These are phyloP conservation scores for Tolypocladium cylindrosporum DNA, from an alignment of 2,329 filamentous ascomycete species.

Conservation along the genomic window DNA sequence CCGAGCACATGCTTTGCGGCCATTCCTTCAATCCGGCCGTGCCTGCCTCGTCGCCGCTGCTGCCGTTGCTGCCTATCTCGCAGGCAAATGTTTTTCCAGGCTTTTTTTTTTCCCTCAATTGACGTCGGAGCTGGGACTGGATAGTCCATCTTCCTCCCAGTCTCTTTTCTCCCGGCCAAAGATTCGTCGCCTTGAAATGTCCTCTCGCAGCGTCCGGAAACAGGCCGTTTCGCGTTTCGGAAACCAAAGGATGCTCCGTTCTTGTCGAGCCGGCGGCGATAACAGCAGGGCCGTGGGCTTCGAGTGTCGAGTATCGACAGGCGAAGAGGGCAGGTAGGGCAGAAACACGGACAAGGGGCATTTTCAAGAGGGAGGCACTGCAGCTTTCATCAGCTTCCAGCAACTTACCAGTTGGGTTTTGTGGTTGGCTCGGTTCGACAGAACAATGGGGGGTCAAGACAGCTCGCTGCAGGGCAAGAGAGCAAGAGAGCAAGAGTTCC, in stretches of 20 bases:
- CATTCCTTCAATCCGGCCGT: neutral
- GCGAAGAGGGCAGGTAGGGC: neutral
- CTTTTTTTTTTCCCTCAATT: neutral
- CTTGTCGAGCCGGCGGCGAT: neutral
- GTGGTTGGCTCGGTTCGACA: slow-evolving; percentile 10
- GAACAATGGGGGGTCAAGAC: slow-evolving; percentile 13
- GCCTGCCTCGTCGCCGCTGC: neutral
- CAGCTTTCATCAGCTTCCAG: neutral
- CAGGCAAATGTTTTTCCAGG: neutral
- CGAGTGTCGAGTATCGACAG: neutral
- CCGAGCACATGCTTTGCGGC: neutral
- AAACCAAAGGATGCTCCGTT: neutral
- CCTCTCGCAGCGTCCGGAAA: neutral
- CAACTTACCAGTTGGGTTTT: slow-evolving; percentile 15
- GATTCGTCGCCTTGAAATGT: neutral
- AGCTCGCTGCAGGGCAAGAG: slow-evolving; percentile 16
- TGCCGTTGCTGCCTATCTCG: neutral
- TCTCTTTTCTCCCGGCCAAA: neutral
- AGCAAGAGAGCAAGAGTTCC: slow-evolving; percentile 13
- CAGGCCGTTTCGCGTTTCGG: neutral
- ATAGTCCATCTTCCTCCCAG: neutral
- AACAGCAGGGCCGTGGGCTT: neutral
- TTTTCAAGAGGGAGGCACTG: neutral
- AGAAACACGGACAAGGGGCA: neutral
- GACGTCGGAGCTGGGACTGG: neutral